Evolutionary conservation across 2,329 filamentous ascomycete species (phyloP).

Genomic region (Colletotrichum somersetense): DNA sequence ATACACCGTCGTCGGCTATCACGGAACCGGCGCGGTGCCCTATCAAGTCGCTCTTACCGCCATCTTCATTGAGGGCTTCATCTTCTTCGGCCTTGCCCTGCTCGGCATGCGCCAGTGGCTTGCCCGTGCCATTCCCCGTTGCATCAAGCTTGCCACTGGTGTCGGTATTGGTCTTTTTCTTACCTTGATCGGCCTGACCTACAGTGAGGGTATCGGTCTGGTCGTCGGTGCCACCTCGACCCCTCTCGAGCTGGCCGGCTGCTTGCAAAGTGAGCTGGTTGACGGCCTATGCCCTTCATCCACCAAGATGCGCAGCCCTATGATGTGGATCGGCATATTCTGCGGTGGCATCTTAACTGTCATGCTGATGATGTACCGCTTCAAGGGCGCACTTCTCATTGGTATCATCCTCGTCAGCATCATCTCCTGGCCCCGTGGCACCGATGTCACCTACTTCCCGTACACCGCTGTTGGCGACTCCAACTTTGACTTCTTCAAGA

Average conservation of each 20-base stretch:
- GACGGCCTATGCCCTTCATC: conserved; percentile 70
- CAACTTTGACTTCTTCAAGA: conserved; percentile 87
- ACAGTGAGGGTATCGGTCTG: conserved; percentile 84
- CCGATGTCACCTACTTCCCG: conserved; percentile 84
- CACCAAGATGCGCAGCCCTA: conserved; percentile 84
- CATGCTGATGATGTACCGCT: conserved; percentile 84
- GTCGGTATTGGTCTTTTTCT: conserved; percentile 89
- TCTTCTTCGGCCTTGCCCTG: conserved; percentile 84
- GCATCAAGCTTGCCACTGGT: conserved; percentile 88
- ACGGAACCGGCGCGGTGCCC: conserved; percentile 79
- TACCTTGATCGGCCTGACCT: conserved; percentile 81
- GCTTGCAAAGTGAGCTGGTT: conserved; percentile 52
- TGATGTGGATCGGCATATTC: conserved; percentile 91
- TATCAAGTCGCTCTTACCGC: conserved; percentile 84
- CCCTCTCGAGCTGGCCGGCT: conserved; percentile 82
- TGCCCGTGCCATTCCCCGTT: conserved; percentile 83
- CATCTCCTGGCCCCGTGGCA: conserved; percentile 87
- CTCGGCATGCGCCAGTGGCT: conserved; percentile 90
- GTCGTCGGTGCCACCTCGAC: conserved; percentile 77
- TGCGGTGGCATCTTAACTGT: conserved; percentile 85
- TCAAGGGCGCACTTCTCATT: conserved; percentile 88
- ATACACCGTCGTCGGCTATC: conserved; percentile 79
- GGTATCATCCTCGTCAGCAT: conserved; percentile 88
- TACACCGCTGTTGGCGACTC: conserved; percentile 76
- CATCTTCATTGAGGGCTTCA: conserved; percentile 89